These are phyloP conservation scores for Linnemannia schmuckeri DNA, from an alignment of 192 early-diverging fungal genomes.

Conservation along the genomic window DNA sequence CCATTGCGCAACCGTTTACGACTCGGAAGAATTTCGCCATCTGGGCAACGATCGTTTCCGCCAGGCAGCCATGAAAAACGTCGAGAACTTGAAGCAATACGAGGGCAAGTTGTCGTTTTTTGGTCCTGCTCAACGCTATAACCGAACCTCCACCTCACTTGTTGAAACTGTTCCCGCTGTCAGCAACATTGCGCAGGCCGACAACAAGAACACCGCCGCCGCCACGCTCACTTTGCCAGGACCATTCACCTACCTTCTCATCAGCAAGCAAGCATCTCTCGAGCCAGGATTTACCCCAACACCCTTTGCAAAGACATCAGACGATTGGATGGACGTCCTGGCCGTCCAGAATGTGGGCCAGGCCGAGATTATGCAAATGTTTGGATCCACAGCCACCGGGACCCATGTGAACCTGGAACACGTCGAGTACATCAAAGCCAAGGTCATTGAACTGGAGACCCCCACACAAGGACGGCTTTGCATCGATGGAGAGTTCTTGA, in stretches of 20 bases:
- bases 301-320: conserved; percentile 58
- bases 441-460: conserved; percentile 50
- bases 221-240: conserved; percentile 13
- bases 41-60: conserved; percentile 64
- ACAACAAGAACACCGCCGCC: neutral
- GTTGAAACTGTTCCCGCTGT: neutral
- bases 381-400: conserved; percentile 50
- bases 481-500: conserved; percentile 62
- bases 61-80: conserved; percentile 57
- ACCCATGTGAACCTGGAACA: conserved; percentile 51
- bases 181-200: neutral
- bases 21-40: conserved; percentile 59
- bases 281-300: conserved; percentile 64
- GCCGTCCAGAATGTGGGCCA: conserved; percentile 50
- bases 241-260: conserved; percentile 63
- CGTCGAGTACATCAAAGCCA: conserved; percentile 62
- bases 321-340: conserved; percentile 61
- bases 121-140: conserved; percentile 33
- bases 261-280: conserved; percentile 58
- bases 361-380: conserved; percentile 45
- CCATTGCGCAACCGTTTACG: conserved; percentile 65
- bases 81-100: conserved; percentile 58
- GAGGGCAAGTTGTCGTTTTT: conserved; percentile 47
- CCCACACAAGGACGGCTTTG: conserved; percentile 57
- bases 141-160: conserved; percentile 14